These are phyloP conservation scores for Trichoderma arundinaceum DNA, from an alignment of 2,329 filamentous ascomycete genomes.

Conservation along the genomic window DNA sequence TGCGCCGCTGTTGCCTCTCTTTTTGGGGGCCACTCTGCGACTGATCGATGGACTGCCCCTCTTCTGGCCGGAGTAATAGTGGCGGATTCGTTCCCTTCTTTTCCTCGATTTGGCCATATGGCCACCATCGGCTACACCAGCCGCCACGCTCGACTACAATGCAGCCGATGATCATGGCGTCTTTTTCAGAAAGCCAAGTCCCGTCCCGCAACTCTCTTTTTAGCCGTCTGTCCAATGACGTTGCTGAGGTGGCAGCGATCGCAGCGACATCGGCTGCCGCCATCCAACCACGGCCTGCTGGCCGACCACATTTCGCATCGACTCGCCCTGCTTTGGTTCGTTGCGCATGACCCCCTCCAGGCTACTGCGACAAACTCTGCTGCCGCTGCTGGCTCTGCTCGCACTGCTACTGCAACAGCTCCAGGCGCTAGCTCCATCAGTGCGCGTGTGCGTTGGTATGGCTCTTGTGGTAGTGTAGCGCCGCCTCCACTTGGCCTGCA, in stretches of 20 bases:
- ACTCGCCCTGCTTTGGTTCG: conserved; percentile 27
- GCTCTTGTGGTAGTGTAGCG: conserved; percentile 6
- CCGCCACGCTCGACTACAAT: conserved; percentile 1
- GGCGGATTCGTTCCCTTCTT: conserved; percentile 6
- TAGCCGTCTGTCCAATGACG: conserved; percentile 25
- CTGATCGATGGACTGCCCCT: not conserved
- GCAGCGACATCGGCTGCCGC: conserved; percentile 27
- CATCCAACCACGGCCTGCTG: conserved; percentile 18
- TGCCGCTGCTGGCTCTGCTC: no score
- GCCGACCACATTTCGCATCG: conserved; percentile 15
- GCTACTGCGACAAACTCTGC: conserved; percentile 1
- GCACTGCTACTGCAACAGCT: not conserved
- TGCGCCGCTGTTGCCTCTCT: no score
- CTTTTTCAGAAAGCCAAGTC: conserved; percentile 21
- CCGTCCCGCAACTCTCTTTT: conserved; percentile 30
- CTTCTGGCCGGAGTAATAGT: conserved; percentile 10
- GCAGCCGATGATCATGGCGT: conserved; percentile 23
- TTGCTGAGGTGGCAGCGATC: conserved; percentile 1
- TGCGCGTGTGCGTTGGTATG: conserved; percentile 10
- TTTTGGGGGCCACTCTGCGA: not conserved
- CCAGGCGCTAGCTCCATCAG: conserved; percentile 1
- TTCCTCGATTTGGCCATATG: not conserved
- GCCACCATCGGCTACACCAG: conserved; percentile 13
- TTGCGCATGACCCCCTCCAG: conserved; percentile 21
- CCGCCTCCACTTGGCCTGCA: conserved; percentile 27